These are phyloP conservation scores for Sporobolomyces roseus DNA, from an alignment of 768 basidiomycete genomes.

Conservation along the genomic window DNA sequence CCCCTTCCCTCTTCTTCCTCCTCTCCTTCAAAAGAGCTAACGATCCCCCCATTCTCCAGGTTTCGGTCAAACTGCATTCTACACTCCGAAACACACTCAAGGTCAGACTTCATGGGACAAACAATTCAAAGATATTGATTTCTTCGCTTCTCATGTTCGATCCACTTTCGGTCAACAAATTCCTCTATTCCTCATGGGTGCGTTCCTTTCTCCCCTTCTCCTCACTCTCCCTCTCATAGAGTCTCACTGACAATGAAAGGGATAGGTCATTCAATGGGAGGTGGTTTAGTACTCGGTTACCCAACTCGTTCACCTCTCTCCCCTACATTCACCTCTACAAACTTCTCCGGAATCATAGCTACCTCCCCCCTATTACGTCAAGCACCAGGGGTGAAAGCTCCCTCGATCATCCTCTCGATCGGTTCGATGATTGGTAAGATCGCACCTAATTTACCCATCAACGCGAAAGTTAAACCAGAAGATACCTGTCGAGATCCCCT, in stretches of 20 bases:
- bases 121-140: conserved; percentile 41
- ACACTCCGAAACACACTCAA: conserved; percentile 21
- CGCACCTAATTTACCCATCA: conserved; percentile 1
- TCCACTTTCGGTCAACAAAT: background rate
- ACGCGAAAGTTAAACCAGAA: conserved; percentile 31
- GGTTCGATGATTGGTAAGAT: conserved; percentile 33
- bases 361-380: conserved; percentile 33
- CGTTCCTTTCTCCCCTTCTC: too few relatives aligned
- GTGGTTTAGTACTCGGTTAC: conserved; percentile 33
- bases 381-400: conserved; percentile 13
- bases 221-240: too few relatives aligned
- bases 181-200: conserved; percentile 39
- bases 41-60: conserved; percentile 8
- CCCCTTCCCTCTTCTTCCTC: background rate
- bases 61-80: conserved; percentile 41
- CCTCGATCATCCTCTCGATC: conserved; percentile 3
- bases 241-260: too few relatives aligned
- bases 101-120: conserved; percentile 36
- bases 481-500: conserved; percentile 13
- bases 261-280: conserved; percentile 43
- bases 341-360: conserved; percentile 26
- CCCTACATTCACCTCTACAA: background rate
- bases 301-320: conserved; percentile 8
- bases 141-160: conserved; percentile 33
- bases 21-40: background rate